A percentile compares a stretch with the other conserved stretches of the same genome.
Evolutionary conservation across 352 stramenopile species (phyloP).

Genomic region (Phytophthora ohioensis): DNA sequence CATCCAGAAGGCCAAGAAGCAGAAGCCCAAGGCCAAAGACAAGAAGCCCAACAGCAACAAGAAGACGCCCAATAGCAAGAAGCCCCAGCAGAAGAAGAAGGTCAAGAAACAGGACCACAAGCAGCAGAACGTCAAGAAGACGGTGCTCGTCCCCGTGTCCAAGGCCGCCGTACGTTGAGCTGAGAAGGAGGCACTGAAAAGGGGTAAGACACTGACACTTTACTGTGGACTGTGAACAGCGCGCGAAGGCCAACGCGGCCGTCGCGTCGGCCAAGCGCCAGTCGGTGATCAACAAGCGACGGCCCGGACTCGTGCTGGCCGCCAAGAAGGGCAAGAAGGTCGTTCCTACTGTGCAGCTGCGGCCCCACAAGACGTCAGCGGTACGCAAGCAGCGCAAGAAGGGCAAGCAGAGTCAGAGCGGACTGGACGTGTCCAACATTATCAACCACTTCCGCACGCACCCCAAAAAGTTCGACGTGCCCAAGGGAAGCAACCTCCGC

Average conservation of each 20-base stretch:
- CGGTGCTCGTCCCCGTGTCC: slow-evolving; percentile 67
- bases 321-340: slow-evolving; percentile 41
- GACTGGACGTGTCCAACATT: slow-evolving; percentile 82
- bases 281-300: slow-evolving; percentile 77
- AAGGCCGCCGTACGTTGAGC: slow-evolving; percentile 60
- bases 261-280: slow-evolving; percentile 71
- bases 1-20: slow-evolving; percentile 54
- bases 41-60: slow-evolving; percentile 29
- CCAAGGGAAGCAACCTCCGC: slow-evolving; percentile 79
- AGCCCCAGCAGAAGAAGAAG: slow-evolving; percentile 26
- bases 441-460: slow-evolving; percentile 80
- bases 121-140: slow-evolving; percentile 81
- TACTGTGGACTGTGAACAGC: slow-evolving; percentile 21
- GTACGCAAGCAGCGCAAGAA: slow-evolving; percentile 42
- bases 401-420: slow-evolving; percentile 27
- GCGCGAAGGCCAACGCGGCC: slow-evolving; percentile 52
- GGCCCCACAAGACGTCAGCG: slow-evolving; percentile 54
- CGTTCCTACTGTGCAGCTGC: slow-evolving; percentile 48
- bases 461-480: slow-evolving; percentile 83
- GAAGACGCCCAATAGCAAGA: slow-evolving; percentile 14
- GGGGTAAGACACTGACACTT: not conserved
- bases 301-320: slow-evolving; percentile 58
- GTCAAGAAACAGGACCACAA: slow-evolving; percentile 47
- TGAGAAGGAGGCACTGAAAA: too few relatives aligned
- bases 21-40: slow-evolving; percentile 34